Base-by-base conservation (phyloP, 352 stramenopile species). In the Phytophthora fragariaefolia region DNA sequence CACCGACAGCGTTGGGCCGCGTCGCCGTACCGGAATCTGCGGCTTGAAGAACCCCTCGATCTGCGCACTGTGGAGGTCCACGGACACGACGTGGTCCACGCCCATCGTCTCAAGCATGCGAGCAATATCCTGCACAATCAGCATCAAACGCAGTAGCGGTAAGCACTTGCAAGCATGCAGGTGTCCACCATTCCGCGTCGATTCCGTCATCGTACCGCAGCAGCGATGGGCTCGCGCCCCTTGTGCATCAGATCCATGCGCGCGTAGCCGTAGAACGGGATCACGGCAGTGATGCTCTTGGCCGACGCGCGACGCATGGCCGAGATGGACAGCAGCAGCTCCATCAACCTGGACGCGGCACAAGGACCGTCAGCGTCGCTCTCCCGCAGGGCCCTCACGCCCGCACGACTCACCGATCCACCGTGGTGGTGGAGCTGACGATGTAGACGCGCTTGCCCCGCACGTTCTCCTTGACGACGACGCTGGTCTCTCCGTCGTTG, bases 61-160 rank as follows among this genome's bases (percentile, higher is more conserved):
- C 67, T 96, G 88, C 34, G 86, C 83, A 43, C 86, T 96, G 76
- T 96, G 88, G n/a, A 96, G 75, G 43, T 96, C 86, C 22, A 96
- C 85, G 0, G 88, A 95, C 66, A 96, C 87, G 20, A 96, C 86
- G 65, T 95, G 88, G 58, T 96, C 87, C 57, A 96, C 87, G 24
- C 88, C 88, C 87, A 96, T 95, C n/a, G 91, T 89, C 65, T 96
- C 86, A 6, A 96, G 85, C 88, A 96, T 96, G 26, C 83, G 82
- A 18, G 88, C 88, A 45, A 96, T 85, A 34, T 96, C 86, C 84
- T 92, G 60, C 1, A 22, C 7, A 65, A 4, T 17, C 28, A 24
- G 3, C 4, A 40, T 2, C 17, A 42, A 24, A 20, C 17, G 4
- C 34, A 43, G 3, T 17, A 43, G 34, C 18, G 18, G 15, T 17